A percentile compares a stretch with the other conserved stretches of the same genome.
Conservation (phyloP, 805 yeast genomes). For the Teunomyces funiuensis region DNA sequence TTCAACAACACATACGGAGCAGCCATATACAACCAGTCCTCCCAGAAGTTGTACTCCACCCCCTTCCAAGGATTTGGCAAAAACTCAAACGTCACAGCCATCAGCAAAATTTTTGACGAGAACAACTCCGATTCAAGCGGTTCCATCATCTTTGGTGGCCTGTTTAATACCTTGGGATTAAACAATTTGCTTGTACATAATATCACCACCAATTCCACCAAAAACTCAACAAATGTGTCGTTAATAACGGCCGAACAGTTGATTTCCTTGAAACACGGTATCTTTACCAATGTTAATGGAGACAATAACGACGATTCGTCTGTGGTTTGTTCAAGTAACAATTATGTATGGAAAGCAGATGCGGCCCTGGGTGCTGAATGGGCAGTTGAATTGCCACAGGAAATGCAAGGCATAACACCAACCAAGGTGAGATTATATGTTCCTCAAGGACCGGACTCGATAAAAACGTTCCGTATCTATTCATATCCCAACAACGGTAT, state of each 20-base stretch:
- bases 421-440: slow-evolving; percentile 73
- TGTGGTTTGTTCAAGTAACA: slow-evolving; percentile 55
- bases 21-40: slow-evolving; percentile 57
- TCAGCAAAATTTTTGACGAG: slow-evolving; percentile 45
- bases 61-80: slow-evolving; percentile 78
- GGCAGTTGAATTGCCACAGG: slow-evolving; percentile 57
- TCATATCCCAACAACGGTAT: slow-evolving; percentile 83
- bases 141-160: slow-evolving; percentile 76
- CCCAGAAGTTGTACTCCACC: slow-evolving; percentile 42
- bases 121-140: slow-evolving; percentile 32
- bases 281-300: slow-evolving; percentile 49
- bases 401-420: slow-evolving; percentile 52
- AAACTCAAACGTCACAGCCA: slow-evolving; percentile 60
- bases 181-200: slow-evolving; percentile 40
- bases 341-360: slow-evolving; percentile 53
- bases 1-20: slow-evolving; percentile 56
- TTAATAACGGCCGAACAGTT: slow-evolving; percentile 57
- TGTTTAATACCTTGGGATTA: slow-evolving; percentile 62
- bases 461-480: slow-evolving; percentile 66
- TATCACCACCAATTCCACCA: slow-evolving; percentile 25
- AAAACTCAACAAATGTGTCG: slow-evolving; percentile 34
- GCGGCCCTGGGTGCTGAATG: slow-evolving; percentile 60
- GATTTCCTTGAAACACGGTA: slow-evolving; percentile 58
- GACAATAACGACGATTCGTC: slow-evolving; percentile 27
- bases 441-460: slow-evolving; percentile 49